Evolutionary conservation across 176 grass and related monocot species (phyloP), one percentile per base, ranked within the genome.

Genomic region (Aegilops sharonensis): DNA sequence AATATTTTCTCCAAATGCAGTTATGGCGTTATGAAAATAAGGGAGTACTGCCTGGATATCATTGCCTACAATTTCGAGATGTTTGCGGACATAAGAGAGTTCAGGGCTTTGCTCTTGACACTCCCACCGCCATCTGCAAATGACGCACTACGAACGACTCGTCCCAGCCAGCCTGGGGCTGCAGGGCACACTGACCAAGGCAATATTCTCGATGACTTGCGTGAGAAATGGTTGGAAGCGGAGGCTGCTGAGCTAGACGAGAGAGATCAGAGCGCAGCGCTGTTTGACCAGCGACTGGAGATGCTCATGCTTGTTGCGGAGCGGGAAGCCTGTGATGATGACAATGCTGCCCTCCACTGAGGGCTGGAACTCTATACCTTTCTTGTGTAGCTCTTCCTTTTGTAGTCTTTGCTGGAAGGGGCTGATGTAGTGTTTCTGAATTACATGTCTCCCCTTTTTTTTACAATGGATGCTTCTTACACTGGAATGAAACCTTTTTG

Each of bases 191-290:
- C 43, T 24, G 91, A 88, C 54, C 88, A 98, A 86, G 90, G 84
- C n/a, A 98, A 98, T 73, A 77, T 98, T 90, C 93, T 98, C 43
- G 93, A 98, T 75, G 96, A 98, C 87, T 87, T 98, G 79, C 84
- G 90, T 3, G 93, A 98, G 75, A 98, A 98, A 85, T 98, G 93
- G 96, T 85, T 95, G 30, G 92, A 94, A 83, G 92, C 88, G 42
- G 90, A 94, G 66, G 96, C 78, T 13, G 88, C 88, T 37, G 93
- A 95, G 71, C 88, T 95, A 4, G 88, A 95, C 10, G 65, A 94
- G 85, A 94, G 93, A 88, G 96, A 98, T 90, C 92, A 95, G 82
- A 95, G 96, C 52, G 96, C 96, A n/a, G 82, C 81, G 56, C 84
- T 91, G 60, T 94, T 98, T 13, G 91, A 95, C 79, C 92, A 82